Evolutionary conservation across 1,284 basidiomycete genomes (phyloP).

Genomic region (Malassezia cuniculi): DNA sequence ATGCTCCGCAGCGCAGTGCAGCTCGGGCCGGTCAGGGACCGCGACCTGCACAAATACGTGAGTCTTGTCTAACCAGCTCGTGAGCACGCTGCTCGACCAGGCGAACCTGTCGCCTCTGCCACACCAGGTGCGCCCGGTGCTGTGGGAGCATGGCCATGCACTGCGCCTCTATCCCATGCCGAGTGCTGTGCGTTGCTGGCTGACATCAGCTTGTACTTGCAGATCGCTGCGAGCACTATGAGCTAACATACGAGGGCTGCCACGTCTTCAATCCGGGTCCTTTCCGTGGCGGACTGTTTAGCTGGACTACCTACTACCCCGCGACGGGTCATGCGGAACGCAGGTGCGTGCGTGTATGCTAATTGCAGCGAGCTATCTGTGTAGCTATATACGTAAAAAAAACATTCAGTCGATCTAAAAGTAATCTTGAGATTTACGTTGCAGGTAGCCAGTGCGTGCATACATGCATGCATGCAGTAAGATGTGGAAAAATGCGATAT

Average conservation of each 20-base stretch:
- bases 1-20: constrained; percentile 65
- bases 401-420: no score
- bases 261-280: constrained; percentile 93
- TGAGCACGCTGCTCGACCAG: constrained; percentile 45
- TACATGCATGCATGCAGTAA: no score
- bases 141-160: constrained; percentile 83
- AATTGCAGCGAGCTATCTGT: neutral
- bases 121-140: constrained; percentile 65
- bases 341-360: constrained; percentile 15
- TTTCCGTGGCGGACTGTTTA: constrained; percentile 34
- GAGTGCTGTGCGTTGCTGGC: constrained; percentile 56
- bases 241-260: constrained; percentile 92
- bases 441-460: no score
- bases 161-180: constrained; percentile 88
- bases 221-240: constrained; percentile 89
- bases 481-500: no score
- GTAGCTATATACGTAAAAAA: no score
- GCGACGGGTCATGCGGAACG: constrained; percentile 35
- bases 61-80: constrained; percentile 16
- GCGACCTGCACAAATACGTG: constrained; percentile 33
- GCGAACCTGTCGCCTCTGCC: constrained; percentile 64
- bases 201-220: constrained; percentile 68
- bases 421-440: no score
- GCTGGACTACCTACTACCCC: constrained; percentile 46
- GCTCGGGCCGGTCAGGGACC: constrained; percentile 24